These are phyloP conservation scores for Sugiyamaella marilandica DNA, from an alignment of 805 yeast species.

Conservation along the genomic window DNA sequence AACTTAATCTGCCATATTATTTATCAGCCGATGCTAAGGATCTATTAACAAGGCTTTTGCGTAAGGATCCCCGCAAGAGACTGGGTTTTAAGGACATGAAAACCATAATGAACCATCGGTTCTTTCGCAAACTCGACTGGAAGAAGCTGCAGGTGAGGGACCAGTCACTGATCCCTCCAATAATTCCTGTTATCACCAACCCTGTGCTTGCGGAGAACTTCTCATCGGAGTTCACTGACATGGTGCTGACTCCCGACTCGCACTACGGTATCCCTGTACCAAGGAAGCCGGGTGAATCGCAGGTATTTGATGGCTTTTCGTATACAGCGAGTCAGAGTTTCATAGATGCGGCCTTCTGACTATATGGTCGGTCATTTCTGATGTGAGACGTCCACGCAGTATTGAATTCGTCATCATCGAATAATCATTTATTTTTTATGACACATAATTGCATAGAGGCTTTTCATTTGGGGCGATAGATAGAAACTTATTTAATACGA, in stretches of 20 bases:
- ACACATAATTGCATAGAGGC: no score
- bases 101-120: constrained; percentile 56
- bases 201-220: constrained; percentile 83
- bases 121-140: constrained; percentile 79
- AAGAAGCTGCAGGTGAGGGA: constrained; percentile 46
- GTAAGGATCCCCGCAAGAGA: constrained; percentile 66
- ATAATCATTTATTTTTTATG: no score
- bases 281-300: constrained; percentile 4
- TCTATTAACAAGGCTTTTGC: constrained; percentile 55
- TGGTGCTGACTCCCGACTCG: constrained; percentile 39
- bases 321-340: constrained; percentile 37
- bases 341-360: constrained; percentile 22
- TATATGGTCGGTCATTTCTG: not conserved
- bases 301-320: constrained; percentile 32
- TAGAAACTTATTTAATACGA: no score
- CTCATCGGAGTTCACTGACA: constrained; percentile 69
- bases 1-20: constrained; percentile 67
- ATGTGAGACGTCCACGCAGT: no score
- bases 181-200: constrained; percentile 75
- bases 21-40: constrained; percentile 78
- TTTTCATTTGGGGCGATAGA: no score
- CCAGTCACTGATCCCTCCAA: constrained; percentile 59
- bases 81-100: constrained; percentile 53
- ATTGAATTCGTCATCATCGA: no score
- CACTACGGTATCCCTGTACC: constrained; percentile 14